Evolutionary conservation across 768 basidiomycete genomes (phyloP), one percentile per base, ranked within the genome.

Genomic region (Rhizopogon vesiculosus): DNA sequence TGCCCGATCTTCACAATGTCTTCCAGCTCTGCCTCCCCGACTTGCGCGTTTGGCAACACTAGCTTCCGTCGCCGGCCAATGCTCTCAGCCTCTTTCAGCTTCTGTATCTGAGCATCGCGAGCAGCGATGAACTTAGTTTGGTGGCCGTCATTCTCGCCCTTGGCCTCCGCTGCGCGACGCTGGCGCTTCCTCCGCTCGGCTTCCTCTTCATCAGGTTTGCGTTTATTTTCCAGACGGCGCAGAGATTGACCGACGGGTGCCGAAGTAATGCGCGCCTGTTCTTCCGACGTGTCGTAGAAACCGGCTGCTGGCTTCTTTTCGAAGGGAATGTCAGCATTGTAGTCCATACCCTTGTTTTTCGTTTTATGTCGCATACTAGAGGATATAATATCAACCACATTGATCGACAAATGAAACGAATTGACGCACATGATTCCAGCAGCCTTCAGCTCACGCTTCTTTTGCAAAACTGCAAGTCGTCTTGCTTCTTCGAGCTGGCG

Each of bases 1-100:
- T 91, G 85, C 0, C 97, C 97, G 65, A 98, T 98, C 76, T 98
- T 99, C 60, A 97, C 96, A 58, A 99, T 98, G 61, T 98, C 94
- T 73, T 98, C 97, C 50, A 99, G 72, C 70, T 99, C 97, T 3
- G 80, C 73, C 72, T 99, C 97, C 8, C 93, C 91, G 15, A 99
- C 97, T 64, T 99, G 97, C 6, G 96, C 92, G 25, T 75, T 73
- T 0, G 97, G 97, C 13, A 99, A 77, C 53, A 83, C 81, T 29
- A 99, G 76, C 70, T 91, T 91, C 61, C 92, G 74, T 61, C 97
- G 73, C 60, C 93, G 82, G 25, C 93, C 90, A 55, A 98, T 94
- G 52, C 91, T 93, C 69, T 98, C 94, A 18, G 95, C 95, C 70
- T 99, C 97, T 71, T 97, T 97, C 55, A 98, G 76, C 70, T 95